A percentile compares a stretch with the other conserved stretches of the same genome.
Evolutionary conservation across 1,139 yeast species (phyloP).

Genomic region (Lodderomyces theae): DNA sequence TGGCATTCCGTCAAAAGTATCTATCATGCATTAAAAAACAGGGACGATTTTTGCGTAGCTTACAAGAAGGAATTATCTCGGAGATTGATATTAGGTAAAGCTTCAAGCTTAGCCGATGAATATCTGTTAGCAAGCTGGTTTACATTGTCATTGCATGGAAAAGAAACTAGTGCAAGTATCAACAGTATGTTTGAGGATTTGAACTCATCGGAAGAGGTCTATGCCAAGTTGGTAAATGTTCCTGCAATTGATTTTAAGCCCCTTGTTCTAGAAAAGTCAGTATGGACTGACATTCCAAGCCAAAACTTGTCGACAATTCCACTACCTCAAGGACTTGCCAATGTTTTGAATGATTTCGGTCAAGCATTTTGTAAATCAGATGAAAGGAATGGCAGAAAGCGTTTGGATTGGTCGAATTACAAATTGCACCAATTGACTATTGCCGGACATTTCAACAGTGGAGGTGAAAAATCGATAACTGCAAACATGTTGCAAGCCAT

Average conservation of each 20-base stretch:
- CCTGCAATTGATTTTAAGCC: conserved; percentile 30
- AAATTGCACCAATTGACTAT: conserved; percentile 36
- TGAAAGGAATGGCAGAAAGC: conserved; percentile 19
- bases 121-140: conserved; percentile 24
- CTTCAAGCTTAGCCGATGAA: conserved; percentile 24
- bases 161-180: conserved; percentile 29
- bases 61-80: conserved; percentile 39
- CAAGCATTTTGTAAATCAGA: conserved; percentile 18
- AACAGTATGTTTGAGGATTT: conserved; percentile 37
- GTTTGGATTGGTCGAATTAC: conserved; percentile 31
- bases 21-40: conserved; percentile 36
- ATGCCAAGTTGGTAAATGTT: not conserved
- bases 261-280: conserved; percentile 31
- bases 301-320: conserved; percentile 17
- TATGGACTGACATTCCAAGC: conserved; percentile 44
- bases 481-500: conserved; percentile 41
- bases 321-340: conserved; percentile 18
- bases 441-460: conserved; percentile 23
- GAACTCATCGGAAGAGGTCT: conserved; percentile 16
- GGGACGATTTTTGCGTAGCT: conserved; percentile 29
- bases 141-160: conserved; percentile 32
- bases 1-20: conserved; percentile 22
- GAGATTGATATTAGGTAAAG: conserved; percentile 30
- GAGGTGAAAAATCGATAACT: conserved; percentile 35
- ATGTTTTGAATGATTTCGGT: conserved; percentile 18